Conservation (phyloP, 1,284 basidiomycete genomes). For the Papiliotrema nemorosa region DNA sequence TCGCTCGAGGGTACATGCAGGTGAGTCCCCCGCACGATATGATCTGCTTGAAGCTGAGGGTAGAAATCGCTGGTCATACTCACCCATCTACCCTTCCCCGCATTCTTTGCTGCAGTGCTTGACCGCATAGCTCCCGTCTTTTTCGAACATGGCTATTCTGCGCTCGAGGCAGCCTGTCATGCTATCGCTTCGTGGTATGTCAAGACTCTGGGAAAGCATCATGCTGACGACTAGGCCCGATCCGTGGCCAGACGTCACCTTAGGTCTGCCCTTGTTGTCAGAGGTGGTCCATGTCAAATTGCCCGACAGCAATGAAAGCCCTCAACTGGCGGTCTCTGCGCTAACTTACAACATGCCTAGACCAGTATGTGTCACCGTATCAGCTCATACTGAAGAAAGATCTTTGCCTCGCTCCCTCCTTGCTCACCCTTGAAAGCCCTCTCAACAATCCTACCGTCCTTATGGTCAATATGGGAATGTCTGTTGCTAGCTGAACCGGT, state of each 20-base stretch:
- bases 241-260: slow-evolving; percentile 59
- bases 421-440: slow-evolving; percentile 69
- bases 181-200: slow-evolving; percentile 80
- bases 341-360: slow-evolving; percentile 7
- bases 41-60: too few species aligned
- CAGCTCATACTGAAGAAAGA: slow-evolving; percentile 51
- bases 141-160: slow-evolving; percentile 67
- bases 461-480: slow-evolving; percentile 96
- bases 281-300: slow-evolving; percentile 68
- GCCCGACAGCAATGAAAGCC: slow-evolving; percentile 65
- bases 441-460: slow-evolving; percentile 66
- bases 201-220: background rate
- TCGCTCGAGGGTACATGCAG: slow-evolving; percentile 82
- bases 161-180: slow-evolving; percentile 79
- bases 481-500: slow-evolving; percentile 83
- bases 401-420: slow-evolving; percentile 71
- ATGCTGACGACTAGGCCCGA: slow-evolving; percentile 56
- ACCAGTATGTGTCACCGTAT: slow-evolving; percentile 5
- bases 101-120: slow-evolving; percentile 70
- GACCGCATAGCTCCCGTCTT: slow-evolving; percentile 72
- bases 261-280: slow-evolving; percentile 78
- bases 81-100: slow-evolving; percentile 76
- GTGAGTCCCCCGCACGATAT: slow-evolving; percentile 49
- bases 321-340: slow-evolving; percentile 55
- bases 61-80: slow-evolving; percentile 82